Percentiles rank a stretch among this genome's conserved stretches.
phyloP scores from a whole-genome alignment of 2,329 filamentous ascomycete species.

The Claviceps pazoutovae region DNA sequence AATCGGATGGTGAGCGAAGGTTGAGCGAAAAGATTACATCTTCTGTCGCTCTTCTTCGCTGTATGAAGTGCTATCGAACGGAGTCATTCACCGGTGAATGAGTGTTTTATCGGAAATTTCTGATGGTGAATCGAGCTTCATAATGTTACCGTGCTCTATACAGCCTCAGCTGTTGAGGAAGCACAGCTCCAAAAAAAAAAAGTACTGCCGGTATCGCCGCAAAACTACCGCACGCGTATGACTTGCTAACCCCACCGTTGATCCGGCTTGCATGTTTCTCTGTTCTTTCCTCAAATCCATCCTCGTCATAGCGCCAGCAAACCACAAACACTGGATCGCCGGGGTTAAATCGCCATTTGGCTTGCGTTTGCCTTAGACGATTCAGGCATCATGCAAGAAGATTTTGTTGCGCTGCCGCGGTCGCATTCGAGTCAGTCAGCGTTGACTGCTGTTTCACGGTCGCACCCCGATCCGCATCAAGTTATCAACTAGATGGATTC shows the following conservation, averaged over 20 bases:
- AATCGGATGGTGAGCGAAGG: too few species aligned
- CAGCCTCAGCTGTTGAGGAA: too few species aligned
- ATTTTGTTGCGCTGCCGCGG: not conserved
- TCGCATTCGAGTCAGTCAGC: conserved; percentile 15
- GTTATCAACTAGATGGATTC: not conserved
- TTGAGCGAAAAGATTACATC: too few species aligned
- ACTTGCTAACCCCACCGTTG: not conserved
- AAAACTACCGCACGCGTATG: not conserved
- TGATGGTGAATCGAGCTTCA: too few species aligned
- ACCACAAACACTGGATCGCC: not conserved
- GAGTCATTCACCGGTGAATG: too few species aligned
- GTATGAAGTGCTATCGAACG: too few species aligned
- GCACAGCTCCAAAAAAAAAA: too few species aligned
- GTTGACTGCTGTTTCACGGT: conserved; percentile 12
- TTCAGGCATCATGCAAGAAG: not conserved
- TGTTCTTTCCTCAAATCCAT: not conserved
- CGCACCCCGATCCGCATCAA: too few species aligned
- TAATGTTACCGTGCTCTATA: too few species aligned
- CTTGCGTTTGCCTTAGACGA: not conserved
- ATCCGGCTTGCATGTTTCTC: not conserved
- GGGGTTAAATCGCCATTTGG: not conserved
- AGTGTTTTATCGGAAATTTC: too few species aligned
- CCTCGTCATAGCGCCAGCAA: not conserved
- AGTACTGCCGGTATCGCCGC: not conserved
- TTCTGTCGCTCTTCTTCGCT: too few species aligned